Conservation (phyloP, 805 yeast genomes). For the Maudiozyma turicensis region DNA sequence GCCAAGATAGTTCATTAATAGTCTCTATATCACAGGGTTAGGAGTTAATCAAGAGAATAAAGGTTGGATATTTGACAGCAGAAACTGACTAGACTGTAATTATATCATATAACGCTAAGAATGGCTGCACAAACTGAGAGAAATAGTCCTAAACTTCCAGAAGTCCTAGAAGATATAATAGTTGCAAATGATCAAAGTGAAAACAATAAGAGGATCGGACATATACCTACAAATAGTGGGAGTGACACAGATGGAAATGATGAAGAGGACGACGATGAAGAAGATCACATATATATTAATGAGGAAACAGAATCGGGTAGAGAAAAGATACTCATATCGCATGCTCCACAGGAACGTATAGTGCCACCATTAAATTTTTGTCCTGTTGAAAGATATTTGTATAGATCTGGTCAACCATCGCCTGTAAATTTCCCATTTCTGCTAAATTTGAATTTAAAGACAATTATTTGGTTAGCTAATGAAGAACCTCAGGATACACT, state of each 20-base stretch:
- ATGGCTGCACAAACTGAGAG: background rate
- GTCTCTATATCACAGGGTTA: background rate
- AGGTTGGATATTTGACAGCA: no score
- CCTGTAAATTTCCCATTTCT: conserved; percentile 86
- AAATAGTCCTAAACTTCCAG: background rate
- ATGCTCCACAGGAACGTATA: conserved; percentile 54
- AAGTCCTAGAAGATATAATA: background rate
- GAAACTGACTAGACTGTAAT: no score
- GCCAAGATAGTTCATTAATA: no score
- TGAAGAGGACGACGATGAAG: conserved; percentile 24
- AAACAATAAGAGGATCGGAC: background rate
- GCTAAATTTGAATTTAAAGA: conserved; percentile 58
- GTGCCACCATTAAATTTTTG: conserved; percentile 94
- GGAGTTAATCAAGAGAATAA: background rate
- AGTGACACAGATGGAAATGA: conserved; percentile 11
- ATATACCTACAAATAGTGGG: background rate
- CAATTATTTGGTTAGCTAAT: conserved; percentile 88
- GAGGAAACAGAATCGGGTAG: conserved; percentile 28
- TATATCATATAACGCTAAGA: background rate
- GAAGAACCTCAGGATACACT: conserved; percentile 92
- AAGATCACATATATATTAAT: conserved; percentile 21
- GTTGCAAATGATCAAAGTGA: background rate
- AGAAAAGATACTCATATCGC: conserved; percentile 28
- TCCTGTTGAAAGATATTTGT: conserved; percentile 81
- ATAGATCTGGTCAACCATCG: conserved; percentile 90